A percentile compares a stretch with the other conserved stretches of the same genome.
Evolutionary conservation across 2,329 filamentous ascomycete genomes (phyloP).

Genomic region (Magnaporthiopsis rhizophila): DNA sequence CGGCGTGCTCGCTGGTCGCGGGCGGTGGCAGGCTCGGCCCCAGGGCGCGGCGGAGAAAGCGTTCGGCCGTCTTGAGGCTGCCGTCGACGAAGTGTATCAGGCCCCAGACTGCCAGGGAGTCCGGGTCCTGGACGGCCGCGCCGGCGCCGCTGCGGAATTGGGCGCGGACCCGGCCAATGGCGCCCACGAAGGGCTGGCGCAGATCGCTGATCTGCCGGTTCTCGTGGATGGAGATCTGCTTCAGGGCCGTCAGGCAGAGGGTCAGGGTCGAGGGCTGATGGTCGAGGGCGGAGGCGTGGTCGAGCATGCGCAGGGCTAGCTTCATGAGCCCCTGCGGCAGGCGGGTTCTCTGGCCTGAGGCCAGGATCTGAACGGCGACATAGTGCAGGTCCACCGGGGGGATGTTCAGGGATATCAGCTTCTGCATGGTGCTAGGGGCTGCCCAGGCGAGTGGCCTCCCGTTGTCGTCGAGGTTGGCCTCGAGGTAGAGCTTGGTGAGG

Average conservation of each 20-base stretch:
- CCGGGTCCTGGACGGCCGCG: neutral
- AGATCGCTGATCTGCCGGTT: neutral
- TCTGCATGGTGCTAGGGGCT: neutral
- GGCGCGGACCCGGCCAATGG: neutral
- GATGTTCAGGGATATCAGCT: neutral
- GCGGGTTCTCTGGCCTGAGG: neutral
- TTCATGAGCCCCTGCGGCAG: neutral
- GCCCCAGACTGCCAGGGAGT: conserved; percentile 2
- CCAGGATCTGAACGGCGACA: neutral
- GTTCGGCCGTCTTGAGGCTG: neutral
- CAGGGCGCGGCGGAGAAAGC: neutral
- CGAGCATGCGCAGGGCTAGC: neutral
- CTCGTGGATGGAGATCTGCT: neutral
- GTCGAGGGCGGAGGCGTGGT: neutral
- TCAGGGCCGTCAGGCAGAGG: neutral
- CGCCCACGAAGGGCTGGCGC: neutral
- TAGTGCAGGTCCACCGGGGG: neutral
- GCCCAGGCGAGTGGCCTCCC: neutral
- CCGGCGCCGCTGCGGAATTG: neutral
- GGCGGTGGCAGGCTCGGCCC: neutral
- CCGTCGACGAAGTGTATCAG: neutral
- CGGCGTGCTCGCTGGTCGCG: neutral
- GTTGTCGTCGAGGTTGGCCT: neutral
- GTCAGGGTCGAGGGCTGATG: neutral
- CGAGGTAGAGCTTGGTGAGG: neutral